Evolutionary conservation across 371 early-diverging fungal genomes (phyloP).

Genomic region (Mortierella sp.): DNA sequence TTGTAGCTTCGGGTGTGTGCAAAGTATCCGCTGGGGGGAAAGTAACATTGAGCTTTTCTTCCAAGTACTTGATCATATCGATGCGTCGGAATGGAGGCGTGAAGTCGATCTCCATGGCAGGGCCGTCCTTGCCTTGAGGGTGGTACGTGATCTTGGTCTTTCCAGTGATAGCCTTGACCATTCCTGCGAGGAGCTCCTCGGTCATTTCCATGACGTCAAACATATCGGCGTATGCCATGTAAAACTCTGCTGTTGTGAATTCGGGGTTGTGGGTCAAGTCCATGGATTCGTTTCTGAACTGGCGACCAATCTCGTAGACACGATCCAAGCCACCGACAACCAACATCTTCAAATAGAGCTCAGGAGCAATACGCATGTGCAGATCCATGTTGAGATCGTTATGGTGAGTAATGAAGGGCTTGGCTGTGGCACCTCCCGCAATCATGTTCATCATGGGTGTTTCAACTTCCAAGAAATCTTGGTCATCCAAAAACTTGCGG

Average conservation of each 20-base stretch:
- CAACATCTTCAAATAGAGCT: slow-evolving; percentile 97
- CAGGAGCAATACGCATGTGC: slow-evolving; percentile 99
- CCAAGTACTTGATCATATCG: slow-evolving; percentile 95
- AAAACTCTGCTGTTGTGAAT: slow-evolving; percentile 99
- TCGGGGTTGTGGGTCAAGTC: slow-evolving; percentile 99
- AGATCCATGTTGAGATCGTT: slow-evolving; percentile 99
- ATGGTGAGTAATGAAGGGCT: slow-evolving; percentile 99
- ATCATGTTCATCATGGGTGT: slow-evolving; percentile 99
- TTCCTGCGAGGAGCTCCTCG: slow-evolving; percentile 91
- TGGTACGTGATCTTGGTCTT: slow-evolving; percentile 92
- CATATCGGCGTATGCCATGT: slow-evolving; percentile 99
- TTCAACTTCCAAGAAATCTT: slow-evolving; percentile 99
- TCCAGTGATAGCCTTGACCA: slow-evolving; percentile 94
- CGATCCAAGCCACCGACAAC: slow-evolving; percentile 99
- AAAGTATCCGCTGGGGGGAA: slow-evolving; percentile 93
- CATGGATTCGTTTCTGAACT: slow-evolving; percentile 99
- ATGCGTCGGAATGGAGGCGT: slow-evolving; percentile 97
- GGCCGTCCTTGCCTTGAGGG: slow-evolving; percentile 90
- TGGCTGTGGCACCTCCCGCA: slow-evolving; percentile 99
- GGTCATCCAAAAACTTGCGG: slow-evolving; percentile 94
- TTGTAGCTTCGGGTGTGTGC: slow-evolving; percentile 83
- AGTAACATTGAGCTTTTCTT: slow-evolving; percentile 89
- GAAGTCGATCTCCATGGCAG: slow-evolving; percentile 92
- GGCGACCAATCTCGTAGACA: slow-evolving; percentile 99
- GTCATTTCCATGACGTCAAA: slow-evolving; percentile 97